Evolutionary conservation across 2,329 filamentous ascomycete genomes (phyloP), one percentile per base, ranked within the genome.

Genomic region (Fonsecaea multimorphosa): DNA sequence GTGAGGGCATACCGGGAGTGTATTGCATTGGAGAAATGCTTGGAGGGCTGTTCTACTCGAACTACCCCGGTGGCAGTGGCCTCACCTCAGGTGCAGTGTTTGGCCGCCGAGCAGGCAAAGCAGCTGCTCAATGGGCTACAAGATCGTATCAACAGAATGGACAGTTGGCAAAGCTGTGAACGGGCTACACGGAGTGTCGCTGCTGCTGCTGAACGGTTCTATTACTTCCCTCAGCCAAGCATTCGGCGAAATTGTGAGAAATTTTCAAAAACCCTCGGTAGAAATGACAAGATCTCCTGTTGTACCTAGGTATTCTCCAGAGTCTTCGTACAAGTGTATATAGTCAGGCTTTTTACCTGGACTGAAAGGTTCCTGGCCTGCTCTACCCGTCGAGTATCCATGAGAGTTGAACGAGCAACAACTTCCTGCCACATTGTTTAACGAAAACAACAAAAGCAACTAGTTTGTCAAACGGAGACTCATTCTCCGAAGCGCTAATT

Each of bases 1-100:
- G 77, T 1, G 70, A 72, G 3, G 76, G 78, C n/a, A 80, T 89
- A 6, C 80, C 80, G 0, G 85, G 87, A 0, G 71, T 90, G 1
- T 89, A 83, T 67, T 87, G 85, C 69, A 83, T 79, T 2, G 88
- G 88, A 0, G 88, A 91, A 75, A 88, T 90, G 84, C 72, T 90
- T 1, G 88, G 87, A 1, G 86, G 86, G 0, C 72, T 89, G 16
- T 89, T 89, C 69, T 86, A 85, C 72, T 79, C 80, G 9, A 89
- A 89, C 69, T 89, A 89, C 70, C 86, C 86, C 0, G 86, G 87
- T 3, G 86, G 87, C 0, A 86, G 83, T 71, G 86, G 86, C 0
- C 74, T 89, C 73, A 89, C 85, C 0, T 83, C 85, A 24, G 86
- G 86, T 0, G 79, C 84, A 0, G 85, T 88, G 0, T 83, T 83